These are phyloP conservation scores for Glonium stellatum DNA, from an alignment of 495 filamentous ascomycete species.

Conservation along the genomic window DNA sequence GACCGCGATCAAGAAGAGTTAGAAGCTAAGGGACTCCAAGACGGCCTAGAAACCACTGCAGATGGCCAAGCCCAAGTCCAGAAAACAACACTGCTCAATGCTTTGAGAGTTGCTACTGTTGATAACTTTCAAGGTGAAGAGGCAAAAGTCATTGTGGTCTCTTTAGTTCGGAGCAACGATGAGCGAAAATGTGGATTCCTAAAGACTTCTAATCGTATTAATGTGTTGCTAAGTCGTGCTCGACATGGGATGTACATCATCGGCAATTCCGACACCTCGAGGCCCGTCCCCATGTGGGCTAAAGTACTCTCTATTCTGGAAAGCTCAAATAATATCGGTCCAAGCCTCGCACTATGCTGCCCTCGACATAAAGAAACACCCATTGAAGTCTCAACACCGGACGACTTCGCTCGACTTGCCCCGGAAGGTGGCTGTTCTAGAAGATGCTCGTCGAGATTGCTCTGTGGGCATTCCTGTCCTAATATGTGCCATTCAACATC, in stretches of 20 bases:
- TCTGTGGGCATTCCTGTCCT: conserved; percentile 65
- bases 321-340: conserved; percentile 45
- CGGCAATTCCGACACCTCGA: conserved; percentile 57
- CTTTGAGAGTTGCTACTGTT: conserved; percentile 67
- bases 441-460: conserved; percentile 53
- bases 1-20: conserved; percentile 62
- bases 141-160: conserved; percentile 75
- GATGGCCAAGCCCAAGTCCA: not conserved
- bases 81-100: conserved; percentile 52
- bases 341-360: conserved; percentile 53
- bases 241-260: conserved; percentile 82
- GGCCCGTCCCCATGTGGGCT: conserved; percentile 60
- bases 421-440: conserved; percentile 68
- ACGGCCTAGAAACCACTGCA: conserved; percentile 1
- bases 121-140: conserved; percentile 81
- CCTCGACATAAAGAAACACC: conserved; percentile 56
- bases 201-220: conserved; percentile 69
- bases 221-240: conserved; percentile 65
- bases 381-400: conserved; percentile 51
- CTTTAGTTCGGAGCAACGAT: conserved; percentile 66
- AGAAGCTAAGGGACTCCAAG: conserved; percentile 43
- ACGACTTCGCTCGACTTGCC: conserved; percentile 53
- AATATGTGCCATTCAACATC: conserved; percentile 62
- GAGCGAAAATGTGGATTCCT: conserved; percentile 64
- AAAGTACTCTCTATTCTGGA: conserved; percentile 52